Conservation (phyloP, 176 grass and related monocot species). For the Ensete ventricosum region DNA sequence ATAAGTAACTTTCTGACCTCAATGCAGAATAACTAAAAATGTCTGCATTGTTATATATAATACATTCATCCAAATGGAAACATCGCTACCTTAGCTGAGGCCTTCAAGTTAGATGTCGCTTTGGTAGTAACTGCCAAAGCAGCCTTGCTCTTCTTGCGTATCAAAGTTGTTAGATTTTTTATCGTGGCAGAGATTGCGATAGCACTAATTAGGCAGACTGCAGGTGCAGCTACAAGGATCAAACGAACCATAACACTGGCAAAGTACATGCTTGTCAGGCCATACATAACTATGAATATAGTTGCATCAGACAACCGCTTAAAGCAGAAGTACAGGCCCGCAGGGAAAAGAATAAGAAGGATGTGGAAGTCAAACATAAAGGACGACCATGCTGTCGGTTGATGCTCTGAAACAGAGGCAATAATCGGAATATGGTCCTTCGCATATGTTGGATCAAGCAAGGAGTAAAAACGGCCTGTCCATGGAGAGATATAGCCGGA, state of each 20-base stretch:
- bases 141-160: constrained; percentile 57
- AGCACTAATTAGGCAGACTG: constrained; percentile 90
- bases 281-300: constrained; percentile 97
- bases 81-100: constrained; percentile 69
- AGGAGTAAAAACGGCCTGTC: constrained; percentile 92
- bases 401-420: constrained; percentile 97
- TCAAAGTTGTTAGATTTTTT: constrained; percentile 84
- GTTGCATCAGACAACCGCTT: constrained; percentile 86
- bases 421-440: constrained; percentile 99
- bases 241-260: constrained; percentile 96
- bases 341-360: constrained; percentile 95
- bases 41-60: neutral
- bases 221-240: constrained; percentile 91
- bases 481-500: constrained; percentile 98
- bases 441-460: constrained; percentile 97
- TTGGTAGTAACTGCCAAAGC: constrained; percentile 54
- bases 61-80: constrained; percentile 10
- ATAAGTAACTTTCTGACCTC: neutral
- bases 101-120: constrained; percentile 53
- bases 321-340: constrained; percentile 97
- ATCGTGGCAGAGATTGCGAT: constrained; percentile 88
- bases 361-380: constrained; percentile 99
- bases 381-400: constrained; percentile 97
- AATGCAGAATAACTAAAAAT: neutral
- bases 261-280: constrained; percentile 99